Percentiles rank a stretch among this genome's conserved stretches.
These are phyloP conservation scores for Spathaspora boniae DNA, from an alignment of 805 yeast genomes.

Conservation along the genomic window DNA sequence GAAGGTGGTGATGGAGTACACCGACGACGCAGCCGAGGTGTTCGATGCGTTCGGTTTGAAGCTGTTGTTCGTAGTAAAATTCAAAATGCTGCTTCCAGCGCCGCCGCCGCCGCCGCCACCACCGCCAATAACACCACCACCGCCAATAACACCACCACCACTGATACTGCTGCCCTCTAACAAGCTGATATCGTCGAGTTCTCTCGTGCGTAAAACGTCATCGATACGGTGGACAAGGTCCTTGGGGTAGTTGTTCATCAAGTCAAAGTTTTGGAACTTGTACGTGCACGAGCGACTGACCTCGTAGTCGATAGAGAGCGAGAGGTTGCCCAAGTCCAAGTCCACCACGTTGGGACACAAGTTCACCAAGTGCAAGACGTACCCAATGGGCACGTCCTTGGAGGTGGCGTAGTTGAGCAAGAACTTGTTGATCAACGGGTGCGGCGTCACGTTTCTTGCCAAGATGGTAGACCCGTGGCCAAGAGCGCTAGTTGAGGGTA, in stretches of 20 bases:
- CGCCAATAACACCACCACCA: too few relatives aligned
- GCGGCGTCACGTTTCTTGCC: constrained; percentile 21
- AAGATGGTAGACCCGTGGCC: constrained; percentile 2
- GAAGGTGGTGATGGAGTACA: constrained; percentile 23
- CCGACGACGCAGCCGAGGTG: constrained; percentile 21
- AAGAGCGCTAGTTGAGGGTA: constrained; percentile 1
- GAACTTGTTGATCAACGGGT: constrained; percentile 62
- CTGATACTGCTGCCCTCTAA: background rate
- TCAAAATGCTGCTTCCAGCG: background rate
- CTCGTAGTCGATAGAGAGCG: constrained; percentile 66
- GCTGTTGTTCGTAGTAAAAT: constrained; percentile 3
- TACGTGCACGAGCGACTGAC: constrained; percentile 34
- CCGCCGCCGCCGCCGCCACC: too few relatives aligned
- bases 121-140: too few relatives aligned
- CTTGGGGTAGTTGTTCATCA: constrained; percentile 36
- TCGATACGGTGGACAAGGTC: constrained; percentile 23
- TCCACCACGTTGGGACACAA: constrained; percentile 58
- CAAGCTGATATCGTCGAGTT: constrained; percentile 4
- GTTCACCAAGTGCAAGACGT: constrained; percentile 62
- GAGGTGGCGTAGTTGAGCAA: constrained; percentile 59
- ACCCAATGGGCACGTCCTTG: constrained; percentile 80
- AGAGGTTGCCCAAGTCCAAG: constrained; percentile 58
- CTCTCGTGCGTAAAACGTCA: constrained; percentile 15
- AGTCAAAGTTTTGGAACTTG: constrained; percentile 37
- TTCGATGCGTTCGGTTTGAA: constrained; percentile 9